phyloP scores from a whole-genome alignment of 2,329 filamentous ascomycete species.

The Stagonosporopsis tanaceti region DNA sequence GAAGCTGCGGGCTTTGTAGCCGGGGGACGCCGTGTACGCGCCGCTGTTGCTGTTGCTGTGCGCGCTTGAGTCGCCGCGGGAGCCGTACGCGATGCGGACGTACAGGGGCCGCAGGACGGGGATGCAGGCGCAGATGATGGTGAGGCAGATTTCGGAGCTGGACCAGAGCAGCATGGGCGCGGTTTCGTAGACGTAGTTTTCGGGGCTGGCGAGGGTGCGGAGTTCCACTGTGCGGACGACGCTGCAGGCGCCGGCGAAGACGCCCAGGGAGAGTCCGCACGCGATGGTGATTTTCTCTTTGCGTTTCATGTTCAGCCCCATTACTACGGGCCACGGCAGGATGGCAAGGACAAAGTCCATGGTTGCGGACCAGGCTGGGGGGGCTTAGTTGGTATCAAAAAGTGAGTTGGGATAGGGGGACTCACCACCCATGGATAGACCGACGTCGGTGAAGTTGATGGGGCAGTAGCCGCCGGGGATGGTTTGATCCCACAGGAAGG shows the following conservation, averaged over 20 bases:
- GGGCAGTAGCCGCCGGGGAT: slow-evolving; percentile 37
- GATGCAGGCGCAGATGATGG: slow-evolving; percentile 62
- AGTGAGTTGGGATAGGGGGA: neutral
- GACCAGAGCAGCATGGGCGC: slow-evolving; percentile 44
- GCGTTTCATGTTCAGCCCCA: slow-evolving; percentile 46
- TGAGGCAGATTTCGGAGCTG: slow-evolving; percentile 55
- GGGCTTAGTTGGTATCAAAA: slow-evolving; percentile 13
- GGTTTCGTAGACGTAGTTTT: slow-evolving; percentile 46
- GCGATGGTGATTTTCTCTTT: slow-evolving; percentile 47
- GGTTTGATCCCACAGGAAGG: slow-evolving; percentile 39
- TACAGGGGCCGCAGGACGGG: slow-evolving; percentile 55
- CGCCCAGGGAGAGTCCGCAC: slow-evolving; percentile 39
- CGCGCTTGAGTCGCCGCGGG: slow-evolving; percentile 27
- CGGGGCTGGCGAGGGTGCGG: slow-evolving; percentile 34
- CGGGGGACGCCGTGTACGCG: neutral
- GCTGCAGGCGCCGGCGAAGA: slow-evolving; percentile 44
- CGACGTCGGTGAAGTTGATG: slow-evolving; percentile 39
- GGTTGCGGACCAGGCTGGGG: slow-evolving; percentile 39
- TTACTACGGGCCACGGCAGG: slow-evolving; percentile 45
- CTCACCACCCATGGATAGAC: slow-evolving; percentile 39
- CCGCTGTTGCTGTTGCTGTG: slow-evolving; percentile 2
- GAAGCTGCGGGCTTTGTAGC: slow-evolving; percentile 25
- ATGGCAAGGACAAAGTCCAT: slow-evolving; percentile 49
- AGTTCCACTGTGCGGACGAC: slow-evolving; percentile 43
- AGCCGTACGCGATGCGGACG: slow-evolving; percentile 39